Evolutionary conservation across 176 grass and related monocot species (phyloP), one percentile per base, ranked within the genome.

Genomic region (Avena insularis): DNA sequence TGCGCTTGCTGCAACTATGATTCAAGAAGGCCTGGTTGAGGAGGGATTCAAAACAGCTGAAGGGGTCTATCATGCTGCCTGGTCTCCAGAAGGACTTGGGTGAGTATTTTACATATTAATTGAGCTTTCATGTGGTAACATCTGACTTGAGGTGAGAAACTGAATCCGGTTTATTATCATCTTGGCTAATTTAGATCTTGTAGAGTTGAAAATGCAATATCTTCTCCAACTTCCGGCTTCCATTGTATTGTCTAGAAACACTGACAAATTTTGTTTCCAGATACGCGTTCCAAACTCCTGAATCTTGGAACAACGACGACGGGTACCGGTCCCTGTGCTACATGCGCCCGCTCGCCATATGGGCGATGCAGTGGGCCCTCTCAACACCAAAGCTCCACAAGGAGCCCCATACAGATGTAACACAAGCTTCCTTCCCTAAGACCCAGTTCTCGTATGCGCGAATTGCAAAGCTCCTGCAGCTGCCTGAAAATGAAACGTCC

Each of bases 281-380:
- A 47, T 98, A 98, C 48, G 85, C 93, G 6, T 98, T 98, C 60
- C 96, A 98, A 95, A 95, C 93, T 15, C 93, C 96, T 16, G 96
- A 98, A 92, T 85, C 96, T 86, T 98, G 96, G 96, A 98, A 98
- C 80, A 98, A 95, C 59, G 87, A 98, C 0, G 90, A 94, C 27
- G 84, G 94, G 38, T 98, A 83, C 72, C 86, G 96, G 27, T 98
- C 93, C 48, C 59, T 98, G 47, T 98, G 96, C 85, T 98, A 98
- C 87, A 98, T 98, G 96, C 90, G 93, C 43, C 96, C 96, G 31
- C 92, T 96, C 46, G 93, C 90, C 36, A 91, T 98, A 77, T 98
- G 96, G 96, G 90, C 96, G 7, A 98, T 98, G 58, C 96, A 98
- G 67, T 98, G 93, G 92, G 93, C 96, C 3, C 88, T 98, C 4